A percentile compares a stretch with the other conserved stretches of the same genome.
Evolutionary conservation across 768 basidiomycete species (phyloP).

Genomic region (Serendipita vermifera): DNA sequence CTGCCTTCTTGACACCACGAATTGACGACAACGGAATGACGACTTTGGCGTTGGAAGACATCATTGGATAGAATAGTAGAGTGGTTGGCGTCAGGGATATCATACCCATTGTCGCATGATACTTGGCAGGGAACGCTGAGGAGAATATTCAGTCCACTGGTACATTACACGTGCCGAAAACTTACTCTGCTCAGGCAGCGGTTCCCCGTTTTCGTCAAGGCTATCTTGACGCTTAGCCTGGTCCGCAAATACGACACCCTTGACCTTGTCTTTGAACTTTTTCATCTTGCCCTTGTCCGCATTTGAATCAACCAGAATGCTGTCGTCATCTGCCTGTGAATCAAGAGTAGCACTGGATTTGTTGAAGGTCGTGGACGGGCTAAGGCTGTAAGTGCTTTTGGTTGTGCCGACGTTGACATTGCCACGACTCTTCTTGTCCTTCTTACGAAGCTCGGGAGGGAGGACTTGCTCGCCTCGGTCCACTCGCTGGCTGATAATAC

Average conservation of each 20-base stretch:
- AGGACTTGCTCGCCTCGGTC: constrained; percentile 39
- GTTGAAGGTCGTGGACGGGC: constrained; percentile 14
- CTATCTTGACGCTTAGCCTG: neutral
- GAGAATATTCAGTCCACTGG: constrained; percentile 25
- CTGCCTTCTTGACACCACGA: constrained; percentile 44
- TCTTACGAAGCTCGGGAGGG: constrained; percentile 20
- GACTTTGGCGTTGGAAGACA: constrained; percentile 33
- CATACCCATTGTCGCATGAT: constrained; percentile 40
- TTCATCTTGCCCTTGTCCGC: neutral
- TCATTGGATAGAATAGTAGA: constrained; percentile 44
- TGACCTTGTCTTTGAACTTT: neutral
- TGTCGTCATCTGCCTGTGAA: neutral
- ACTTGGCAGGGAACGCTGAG: constrained; percentile 49
- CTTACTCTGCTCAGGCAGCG: constrained; percentile 2
- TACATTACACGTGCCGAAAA: too few relatives aligned
- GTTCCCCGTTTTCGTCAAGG: neutral
- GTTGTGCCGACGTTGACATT: constrained; percentile 14
- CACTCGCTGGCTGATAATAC: constrained; percentile 48
- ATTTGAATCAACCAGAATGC: neutral
- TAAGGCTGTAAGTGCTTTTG: constrained; percentile 10
- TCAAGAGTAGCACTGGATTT: neutral
- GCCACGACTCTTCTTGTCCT: constrained; percentile 15
- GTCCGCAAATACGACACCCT: neutral
- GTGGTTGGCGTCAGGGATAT: constrained; percentile 40
- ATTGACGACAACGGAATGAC: constrained; percentile 35